A percentile compares a stretch with the other conserved stretches of the same genome.
phyloP scores from a whole-genome alignment of 139 green algal species.

The Tetraselmis chui region DNA sequence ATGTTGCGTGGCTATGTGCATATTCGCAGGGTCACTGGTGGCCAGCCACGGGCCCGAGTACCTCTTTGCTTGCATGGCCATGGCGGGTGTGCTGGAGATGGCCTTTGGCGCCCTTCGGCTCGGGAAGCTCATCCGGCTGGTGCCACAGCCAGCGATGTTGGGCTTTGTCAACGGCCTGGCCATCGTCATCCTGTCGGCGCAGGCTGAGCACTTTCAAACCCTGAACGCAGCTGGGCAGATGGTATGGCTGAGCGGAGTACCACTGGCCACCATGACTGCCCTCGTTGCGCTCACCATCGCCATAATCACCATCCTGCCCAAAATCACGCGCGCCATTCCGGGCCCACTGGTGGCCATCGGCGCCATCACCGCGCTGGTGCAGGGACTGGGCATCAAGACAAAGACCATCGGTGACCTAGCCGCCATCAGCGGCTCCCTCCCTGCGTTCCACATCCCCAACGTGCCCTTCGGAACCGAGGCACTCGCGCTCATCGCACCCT shows the following conservation, averaged over 20 bases:
- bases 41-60: conserved; percentile 26
- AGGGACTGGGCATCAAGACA: conserved; percentile 2
- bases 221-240: neutral
- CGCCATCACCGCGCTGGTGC: conserved; percentile 5
- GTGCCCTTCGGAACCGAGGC: conserved; percentile 19
- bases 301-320: conserved; percentile 20
- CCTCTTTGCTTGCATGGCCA: conserved; percentile 21
- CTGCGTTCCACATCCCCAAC: conserved; percentile 19
- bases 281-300: conserved; percentile 26
- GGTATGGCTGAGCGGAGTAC: neutral
- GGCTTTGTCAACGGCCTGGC: conserved; percentile 32
- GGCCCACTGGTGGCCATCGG: conserved; percentile 21
- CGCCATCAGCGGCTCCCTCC: conserved; percentile 13
- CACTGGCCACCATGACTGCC: neutral
- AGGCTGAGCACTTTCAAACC: conserved; percentile 14
- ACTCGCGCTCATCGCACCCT: conserved; percentile 13
- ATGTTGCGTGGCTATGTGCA: too few species aligned
- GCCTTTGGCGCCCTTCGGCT: conserved; percentile 13
- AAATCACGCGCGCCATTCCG: conserved; percentile 15
- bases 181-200: conserved; percentile 22
- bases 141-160: conserved; percentile 22
- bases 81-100: conserved; percentile 9
- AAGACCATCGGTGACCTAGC: conserved; percentile 6
- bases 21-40: conserved; percentile 9
- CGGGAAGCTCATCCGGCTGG: conserved; percentile 32